phyloP scores from a whole-genome alignment of 2,329 filamentous ascomycete species.

The Cytospora leucostoma region DNA sequence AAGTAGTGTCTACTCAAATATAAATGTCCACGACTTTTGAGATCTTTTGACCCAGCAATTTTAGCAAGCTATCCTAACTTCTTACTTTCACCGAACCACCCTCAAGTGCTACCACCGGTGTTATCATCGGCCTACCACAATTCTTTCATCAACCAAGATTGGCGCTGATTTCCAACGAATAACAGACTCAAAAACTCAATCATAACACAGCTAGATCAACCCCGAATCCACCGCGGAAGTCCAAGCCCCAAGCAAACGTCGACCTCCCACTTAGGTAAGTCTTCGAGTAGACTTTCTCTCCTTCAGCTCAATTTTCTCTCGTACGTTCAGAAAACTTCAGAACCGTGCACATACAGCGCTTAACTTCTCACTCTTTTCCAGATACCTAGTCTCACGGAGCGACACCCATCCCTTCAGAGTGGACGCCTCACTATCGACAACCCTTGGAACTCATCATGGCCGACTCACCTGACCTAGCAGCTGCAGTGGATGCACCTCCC shows the following conservation, averaged over 20 bases:
- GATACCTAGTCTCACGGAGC: neutral
- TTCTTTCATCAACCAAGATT: too few relatives aligned
- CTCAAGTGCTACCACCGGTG: too few relatives aligned
- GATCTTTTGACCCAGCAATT: too few relatives aligned
- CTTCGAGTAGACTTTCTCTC: neutral
- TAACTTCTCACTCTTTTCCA: neutral
- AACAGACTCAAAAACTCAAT: neutral
- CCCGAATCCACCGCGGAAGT: neutral
- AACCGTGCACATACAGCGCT: neutral
- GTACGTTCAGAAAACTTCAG: neutral
- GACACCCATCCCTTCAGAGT: neutral
- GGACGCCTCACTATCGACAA: too few relatives aligned
- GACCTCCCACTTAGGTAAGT: neutral
- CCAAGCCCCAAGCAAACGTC: neutral
- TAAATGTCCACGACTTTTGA: too few relatives aligned
- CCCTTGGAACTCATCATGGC: neutral
- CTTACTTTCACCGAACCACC: too few relatives aligned
- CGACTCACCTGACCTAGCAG: neutral
- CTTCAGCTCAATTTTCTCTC: neutral
- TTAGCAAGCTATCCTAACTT: too few relatives aligned
- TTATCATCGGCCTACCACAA: too few relatives aligned
- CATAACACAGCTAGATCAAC: neutral
- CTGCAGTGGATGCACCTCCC: neutral
- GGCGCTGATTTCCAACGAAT: too few relatives aligned
- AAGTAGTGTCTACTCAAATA: too few relatives aligned